Conservation (phyloP, 305 asterid genomes). For the Withania somnifera region DNA sequence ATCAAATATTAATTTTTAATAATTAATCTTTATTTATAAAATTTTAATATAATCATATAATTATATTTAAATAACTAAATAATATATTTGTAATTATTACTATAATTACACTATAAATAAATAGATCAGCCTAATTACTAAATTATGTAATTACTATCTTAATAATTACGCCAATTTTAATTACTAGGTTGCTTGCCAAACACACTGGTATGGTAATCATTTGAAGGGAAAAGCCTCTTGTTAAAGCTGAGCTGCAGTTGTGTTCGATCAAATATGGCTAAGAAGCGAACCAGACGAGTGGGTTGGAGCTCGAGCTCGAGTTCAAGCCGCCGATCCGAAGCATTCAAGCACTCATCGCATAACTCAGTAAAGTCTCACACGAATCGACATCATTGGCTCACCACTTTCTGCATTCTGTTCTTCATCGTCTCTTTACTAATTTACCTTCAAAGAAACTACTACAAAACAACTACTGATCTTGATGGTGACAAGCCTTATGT, state of each 20-base stretch:
- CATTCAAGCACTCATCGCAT: conserved; percentile 2
- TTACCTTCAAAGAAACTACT: conserved; percentile 24
- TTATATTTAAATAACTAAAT: too few species aligned
- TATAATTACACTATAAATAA: too few species aligned
- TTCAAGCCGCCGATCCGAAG: background rate
- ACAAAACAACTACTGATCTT: background rate
- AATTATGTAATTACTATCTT: too few species aligned
- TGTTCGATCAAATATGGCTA: conserved; percentile 26
- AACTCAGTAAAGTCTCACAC: conserved; percentile 12
- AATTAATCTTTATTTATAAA: too few species aligned
- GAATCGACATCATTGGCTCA: conserved; percentile 18
- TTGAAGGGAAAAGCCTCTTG: too few species aligned
- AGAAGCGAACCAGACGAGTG: conserved; percentile 29
- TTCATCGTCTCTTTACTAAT: conserved; percentile 26
- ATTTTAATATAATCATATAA: too few species aligned
- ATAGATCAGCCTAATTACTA: too few species aligned
- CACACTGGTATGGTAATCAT: too few species aligned
- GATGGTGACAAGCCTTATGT: conserved; percentile 26
- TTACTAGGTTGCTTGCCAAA: too few species aligned
- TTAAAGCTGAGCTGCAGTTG: background rate
- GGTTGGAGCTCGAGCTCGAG: background rate
- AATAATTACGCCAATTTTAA: too few species aligned
- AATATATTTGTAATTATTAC: too few species aligned
- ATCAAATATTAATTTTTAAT: too few species aligned
- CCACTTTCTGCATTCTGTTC: conserved; percentile 11